Conservation (phyloP, 2,329 filamentous ascomycete genomes). For the Leptographium procerum region DNA sequence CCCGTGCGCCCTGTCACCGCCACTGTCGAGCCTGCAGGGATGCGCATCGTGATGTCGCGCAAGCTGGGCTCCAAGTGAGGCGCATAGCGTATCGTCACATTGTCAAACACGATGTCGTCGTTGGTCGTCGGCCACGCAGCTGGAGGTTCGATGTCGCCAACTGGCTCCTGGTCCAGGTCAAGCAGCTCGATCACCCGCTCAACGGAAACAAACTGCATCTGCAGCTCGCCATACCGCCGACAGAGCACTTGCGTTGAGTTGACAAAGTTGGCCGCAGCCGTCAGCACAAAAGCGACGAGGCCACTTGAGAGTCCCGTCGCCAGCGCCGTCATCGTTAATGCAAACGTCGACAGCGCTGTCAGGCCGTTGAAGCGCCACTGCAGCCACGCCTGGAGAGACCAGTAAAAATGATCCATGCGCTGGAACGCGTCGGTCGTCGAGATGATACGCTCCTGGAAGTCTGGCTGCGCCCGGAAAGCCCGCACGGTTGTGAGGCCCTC, state of each 20-base stretch:
- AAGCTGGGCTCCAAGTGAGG: constrained; percentile 65
- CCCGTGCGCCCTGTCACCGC: constrained; percentile 72
- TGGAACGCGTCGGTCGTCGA: constrained; percentile 78
- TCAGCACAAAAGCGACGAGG: constrained; percentile 72
- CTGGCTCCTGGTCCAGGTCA: constrained; percentile 63
- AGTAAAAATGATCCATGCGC: constrained; percentile 94
- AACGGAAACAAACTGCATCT: constrained; percentile 87
- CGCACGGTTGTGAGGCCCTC: constrained; percentile 80
- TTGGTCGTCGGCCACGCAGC: constrained; percentile 63
- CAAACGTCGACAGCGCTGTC: constrained; percentile 62
- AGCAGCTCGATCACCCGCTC: constrained; percentile 77
- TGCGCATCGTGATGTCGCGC: constrained; percentile 54
- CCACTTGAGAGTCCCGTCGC: constrained; percentile 66
- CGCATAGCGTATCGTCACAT: constrained; percentile 70
- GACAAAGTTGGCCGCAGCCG: constrained; percentile 59
- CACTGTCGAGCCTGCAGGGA: constrained; percentile 53
- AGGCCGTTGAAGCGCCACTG: constrained; percentile 65
- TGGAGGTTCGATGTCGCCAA: constrained; percentile 47
- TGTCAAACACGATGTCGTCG: constrained; percentile 64
- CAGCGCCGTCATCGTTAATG: constrained; percentile 63
- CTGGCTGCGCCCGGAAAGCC: constrained; percentile 65
- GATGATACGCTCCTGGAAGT: constrained; percentile 73
- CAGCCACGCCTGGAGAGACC: constrained; percentile 78
- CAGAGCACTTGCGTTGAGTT: constrained; percentile 62
- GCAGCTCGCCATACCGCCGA: constrained; percentile 68